phyloP scores from a whole-genome alignment of 2,329 filamentous ascomycete genomes.

The Fusarium marasasianum region DNA sequence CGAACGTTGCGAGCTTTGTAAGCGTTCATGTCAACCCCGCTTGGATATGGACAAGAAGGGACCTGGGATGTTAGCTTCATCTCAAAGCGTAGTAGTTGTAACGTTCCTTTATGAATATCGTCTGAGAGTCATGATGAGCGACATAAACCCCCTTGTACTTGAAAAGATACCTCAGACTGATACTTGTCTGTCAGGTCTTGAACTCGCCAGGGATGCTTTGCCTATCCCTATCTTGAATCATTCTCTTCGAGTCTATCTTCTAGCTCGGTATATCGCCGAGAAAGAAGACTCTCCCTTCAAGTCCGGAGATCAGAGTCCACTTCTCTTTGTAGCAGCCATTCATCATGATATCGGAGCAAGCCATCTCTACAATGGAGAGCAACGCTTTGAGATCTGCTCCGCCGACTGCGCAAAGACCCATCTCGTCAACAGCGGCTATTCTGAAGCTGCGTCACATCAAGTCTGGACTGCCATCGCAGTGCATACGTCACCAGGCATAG shows the following conservation, averaged over 20 bases:
- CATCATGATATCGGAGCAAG: slow-evolving; percentile 50
- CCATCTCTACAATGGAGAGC: slow-evolving; percentile 41
- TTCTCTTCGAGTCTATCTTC: slow-evolving; percentile 43
- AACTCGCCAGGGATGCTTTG: slow-evolving; percentile 27
- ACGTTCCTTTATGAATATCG: background rate
- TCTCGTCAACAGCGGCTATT: slow-evolving; percentile 40
- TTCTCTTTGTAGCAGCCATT: slow-evolving; percentile 49
- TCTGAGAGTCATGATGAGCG: background rate
- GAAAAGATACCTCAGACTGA: slow-evolving; percentile 20
- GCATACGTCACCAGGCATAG: slow-evolving; percentile 49
- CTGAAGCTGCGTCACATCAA: slow-evolving; percentile 40
- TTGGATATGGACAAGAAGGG: background rate
- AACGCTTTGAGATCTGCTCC: slow-evolving; percentile 51
- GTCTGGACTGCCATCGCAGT: slow-evolving; percentile 50
- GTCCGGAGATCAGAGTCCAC: slow-evolving; percentile 1
- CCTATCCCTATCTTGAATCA: slow-evolving; percentile 45
- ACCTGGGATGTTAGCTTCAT: background rate
- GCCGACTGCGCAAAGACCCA: slow-evolving; percentile 45
- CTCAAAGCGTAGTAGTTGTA: background rate
- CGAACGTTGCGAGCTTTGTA: slow-evolving; percentile 4
- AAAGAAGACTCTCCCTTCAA: slow-evolving; percentile 27
- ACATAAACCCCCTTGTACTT: background rate
- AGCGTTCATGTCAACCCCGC: background rate
- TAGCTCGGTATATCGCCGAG: slow-evolving; percentile 37
- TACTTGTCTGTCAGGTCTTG: slow-evolving; percentile 29